These are phyloP conservation scores for Stentor roeselii DNA, from an alignment of 73 alveolate species.

Conservation along the genomic window DNA sequence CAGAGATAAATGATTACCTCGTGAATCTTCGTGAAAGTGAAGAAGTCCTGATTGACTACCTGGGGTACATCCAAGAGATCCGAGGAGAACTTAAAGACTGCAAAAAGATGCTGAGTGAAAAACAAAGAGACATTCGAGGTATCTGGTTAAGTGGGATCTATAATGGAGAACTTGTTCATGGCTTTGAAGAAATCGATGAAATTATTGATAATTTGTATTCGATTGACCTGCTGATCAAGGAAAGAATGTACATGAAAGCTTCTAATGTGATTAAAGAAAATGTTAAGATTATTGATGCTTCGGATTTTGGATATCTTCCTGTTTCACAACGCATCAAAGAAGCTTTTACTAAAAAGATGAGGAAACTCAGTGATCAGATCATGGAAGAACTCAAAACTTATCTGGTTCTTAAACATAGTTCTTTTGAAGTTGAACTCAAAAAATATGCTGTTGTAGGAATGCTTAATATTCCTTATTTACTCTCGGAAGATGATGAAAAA, in stretches of 20 bases:
- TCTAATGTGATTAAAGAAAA: not conserved
- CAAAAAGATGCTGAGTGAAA: not conserved
- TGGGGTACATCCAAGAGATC: constrained; percentile 10
- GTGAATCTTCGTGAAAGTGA: constrained; percentile 7
- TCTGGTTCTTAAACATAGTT: not conserved
- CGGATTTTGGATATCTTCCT: not conserved
- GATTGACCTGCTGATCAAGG: not conserved
- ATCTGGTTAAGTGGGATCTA: constrained; percentile 13
- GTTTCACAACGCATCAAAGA: constrained; percentile 21
- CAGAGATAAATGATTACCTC: not conserved
- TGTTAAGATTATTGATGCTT: not conserved
- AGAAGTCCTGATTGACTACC: constrained; percentile 10
- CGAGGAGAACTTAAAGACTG: constrained; percentile 9
- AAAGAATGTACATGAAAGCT: not conserved
- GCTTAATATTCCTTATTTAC: not conserved
- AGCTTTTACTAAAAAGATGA: constrained; percentile 12
- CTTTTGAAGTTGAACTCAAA: constrained; percentile 5
- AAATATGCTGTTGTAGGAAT: constrained; percentile 7
- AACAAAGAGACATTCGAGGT: not conserved
- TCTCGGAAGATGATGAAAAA: constrained; percentile 8
- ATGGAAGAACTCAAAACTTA: constrained; percentile 10
- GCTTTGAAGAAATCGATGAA: not conserved
- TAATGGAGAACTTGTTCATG: not conserved
- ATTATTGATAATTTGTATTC: not conserved
- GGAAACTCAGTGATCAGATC: not conserved